Evolutionary conservation across 2,329 filamentous ascomycete species (phyloP).

Genomic region (Penicillium sp.): DNA sequence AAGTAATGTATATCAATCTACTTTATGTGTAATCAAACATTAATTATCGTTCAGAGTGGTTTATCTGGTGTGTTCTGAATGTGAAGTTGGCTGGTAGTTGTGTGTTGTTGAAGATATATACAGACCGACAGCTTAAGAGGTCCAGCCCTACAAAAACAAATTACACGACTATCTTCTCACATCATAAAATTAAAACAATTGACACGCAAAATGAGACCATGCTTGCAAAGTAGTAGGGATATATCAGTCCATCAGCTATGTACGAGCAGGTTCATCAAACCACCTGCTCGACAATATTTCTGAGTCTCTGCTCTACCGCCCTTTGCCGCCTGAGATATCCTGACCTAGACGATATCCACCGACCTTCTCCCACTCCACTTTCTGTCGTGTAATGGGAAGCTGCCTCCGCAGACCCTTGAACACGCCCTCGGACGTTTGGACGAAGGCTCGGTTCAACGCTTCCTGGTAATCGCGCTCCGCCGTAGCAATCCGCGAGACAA

Average conservation of each 20-base stretch:
- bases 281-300: neutral
- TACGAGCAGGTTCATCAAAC: neutral
- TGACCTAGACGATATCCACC: constrained; percentile 84
- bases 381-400: constrained; percentile 92
- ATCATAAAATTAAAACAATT: neutral
- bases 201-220: constrained; percentile 1
- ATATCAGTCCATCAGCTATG: constrained; percentile 1
- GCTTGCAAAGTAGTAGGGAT: constrained; percentile 2
- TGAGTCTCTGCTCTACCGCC: constrained; percentile 18
- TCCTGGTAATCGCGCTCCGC: constrained; percentile 94
- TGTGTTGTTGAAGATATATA: neutral
- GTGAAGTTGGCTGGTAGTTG: neutral
- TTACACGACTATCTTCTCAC: neutral
- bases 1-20: neutral
- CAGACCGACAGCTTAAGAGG: neutral
- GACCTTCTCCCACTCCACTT: constrained; percentile 99
- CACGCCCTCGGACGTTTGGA: constrained; percentile 82
- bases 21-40: neutral
- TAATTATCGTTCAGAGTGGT: neutral
- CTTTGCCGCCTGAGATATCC: constrained; percentile 69
- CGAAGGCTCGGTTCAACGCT: constrained; percentile 88
- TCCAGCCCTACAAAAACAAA: neutral
- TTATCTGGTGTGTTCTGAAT: too few relatives aligned
- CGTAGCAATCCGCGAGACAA: constrained; percentile 73
- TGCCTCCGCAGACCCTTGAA: constrained; percentile 93